Evolutionary conservation across 345 rosid species (phyloP).

Genomic region (Adansonia digitata): DNA sequence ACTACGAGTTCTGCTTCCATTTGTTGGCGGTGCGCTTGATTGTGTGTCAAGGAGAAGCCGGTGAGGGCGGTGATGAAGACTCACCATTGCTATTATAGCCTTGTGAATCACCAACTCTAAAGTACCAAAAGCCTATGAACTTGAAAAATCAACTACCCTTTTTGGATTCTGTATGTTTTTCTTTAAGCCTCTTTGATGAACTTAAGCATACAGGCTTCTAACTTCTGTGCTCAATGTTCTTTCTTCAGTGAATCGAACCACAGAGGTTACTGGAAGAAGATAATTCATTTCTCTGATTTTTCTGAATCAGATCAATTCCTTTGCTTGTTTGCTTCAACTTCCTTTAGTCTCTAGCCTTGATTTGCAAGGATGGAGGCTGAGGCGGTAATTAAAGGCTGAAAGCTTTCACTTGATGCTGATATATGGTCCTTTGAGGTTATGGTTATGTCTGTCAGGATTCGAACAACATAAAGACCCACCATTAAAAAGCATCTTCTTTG

Average conservation of each 20-base stretch:
- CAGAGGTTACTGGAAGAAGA: constrained; percentile 35
- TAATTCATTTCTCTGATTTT: constrained; percentile 27
- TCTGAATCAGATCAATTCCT: constrained; percentile 2
- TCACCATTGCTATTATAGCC: constrained; percentile 11
- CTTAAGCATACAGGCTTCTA: constrained; percentile 15
- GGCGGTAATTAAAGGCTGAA: background rate
- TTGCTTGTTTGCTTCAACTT: constrained; percentile 18
- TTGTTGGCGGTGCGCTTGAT: constrained; percentile 20
- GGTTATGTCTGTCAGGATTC: constrained; percentile 24
- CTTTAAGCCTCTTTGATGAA: background rate
- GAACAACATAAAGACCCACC: constrained; percentile 15
- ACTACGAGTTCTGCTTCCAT: constrained; percentile 22
- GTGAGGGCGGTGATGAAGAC: constrained; percentile 32
- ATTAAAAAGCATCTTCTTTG: constrained; percentile 15
- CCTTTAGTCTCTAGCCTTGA: too few species aligned
- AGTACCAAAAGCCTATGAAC: constrained; percentile 3
- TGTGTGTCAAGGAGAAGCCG: constrained; percentile 38
- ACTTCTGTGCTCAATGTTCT: constrained; percentile 10
- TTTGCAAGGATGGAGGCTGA: background rate
- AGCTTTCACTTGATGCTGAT: background rate
- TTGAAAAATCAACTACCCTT: background rate
- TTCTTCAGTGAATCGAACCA: constrained; percentile 34
- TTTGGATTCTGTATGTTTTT: background rate
- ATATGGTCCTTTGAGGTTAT: constrained; percentile 6
- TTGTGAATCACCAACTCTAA: background rate